Base-by-base conservation (phyloP, 352 stramenopile species). In the Globisporangium irregulare region DNA sequence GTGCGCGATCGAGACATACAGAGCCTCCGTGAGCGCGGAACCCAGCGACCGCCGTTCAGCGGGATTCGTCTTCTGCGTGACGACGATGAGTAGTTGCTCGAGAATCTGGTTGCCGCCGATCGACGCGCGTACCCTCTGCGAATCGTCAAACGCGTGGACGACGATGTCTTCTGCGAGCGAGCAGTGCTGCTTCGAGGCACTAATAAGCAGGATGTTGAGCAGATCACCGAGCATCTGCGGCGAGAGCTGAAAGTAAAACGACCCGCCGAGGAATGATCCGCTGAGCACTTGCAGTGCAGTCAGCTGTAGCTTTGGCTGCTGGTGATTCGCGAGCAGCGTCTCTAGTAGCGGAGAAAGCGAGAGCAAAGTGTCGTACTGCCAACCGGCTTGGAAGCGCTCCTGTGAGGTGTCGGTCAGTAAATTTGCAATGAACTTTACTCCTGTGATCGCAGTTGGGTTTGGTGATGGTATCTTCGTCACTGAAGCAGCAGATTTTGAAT, bases 11-110 rank as follows among this genome's bases (percentile, higher is more conserved):
- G 81, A 88, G 8, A 88, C 75, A 54, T 82, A 82, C 3, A 91
- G 51, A 20, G 87, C 81, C 32, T 89, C 72, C 0, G 75, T 84
- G 7, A 91, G 68, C 4, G 80, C 79, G 15, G 80, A 62, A 4
- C 77, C 68, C 3, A 91, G 55, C 1, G 72, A 60, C 6, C 53
- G 73, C 12, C 72, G 61, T n/a, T 69, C 46, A 38, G 62, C 62
- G 3, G 70, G 55, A 24, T 73, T 77, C 1, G 70, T 68, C 27
- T 79, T 72, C 48, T 92, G 79, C 10, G 75, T 81, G 43, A 90
- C 87, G 1, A 90, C 76, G 32, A 92, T 90, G 25, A 92, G 67
- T 3, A 90, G 62, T 51, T 87, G 84, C 64, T 92, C 81, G 0
- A 92, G 74, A 55, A 90, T 88, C 34, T 90, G 79, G 57, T 77